Percentiles rank a stretch among this genome's conserved stretches.
These are phyloP conservation scores for Malus sieversii DNA, from an alignment of 306 rosid genomes.

Conservation along the genomic window DNA sequence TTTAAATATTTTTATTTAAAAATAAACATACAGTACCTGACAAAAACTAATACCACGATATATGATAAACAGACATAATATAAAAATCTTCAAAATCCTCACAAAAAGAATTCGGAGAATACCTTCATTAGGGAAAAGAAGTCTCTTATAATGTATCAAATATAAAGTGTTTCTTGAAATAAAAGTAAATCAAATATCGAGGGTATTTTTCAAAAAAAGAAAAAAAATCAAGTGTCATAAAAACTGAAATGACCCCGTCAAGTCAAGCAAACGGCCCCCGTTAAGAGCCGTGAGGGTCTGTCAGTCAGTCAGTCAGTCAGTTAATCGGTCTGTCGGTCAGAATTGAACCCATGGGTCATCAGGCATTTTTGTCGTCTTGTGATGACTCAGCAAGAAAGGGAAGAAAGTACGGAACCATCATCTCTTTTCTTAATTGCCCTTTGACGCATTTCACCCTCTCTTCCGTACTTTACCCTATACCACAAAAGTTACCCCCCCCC, in stretches of 20 bases:
- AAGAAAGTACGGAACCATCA: not conserved
- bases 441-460: constrained; percentile 1
- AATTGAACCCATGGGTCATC: not conserved
- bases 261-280: not conserved
- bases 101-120: rapidly evolving
- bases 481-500: not conserved
- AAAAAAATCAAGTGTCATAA: not conserved
- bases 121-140: too few species aligned
- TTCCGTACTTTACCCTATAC: not conserved
- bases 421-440: not conserved
- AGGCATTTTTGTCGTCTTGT: not conserved
- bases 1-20: too few species aligned
- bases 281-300: not conserved
- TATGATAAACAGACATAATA: rapidly evolving
- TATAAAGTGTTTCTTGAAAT: too few species aligned
- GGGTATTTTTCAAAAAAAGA: too few species aligned
- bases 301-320: too few species aligned
- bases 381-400: constrained; percentile 4
- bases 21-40: too few species aligned
- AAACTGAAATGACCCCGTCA: not conserved
- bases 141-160: too few species aligned
- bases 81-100: rapidly evolving
- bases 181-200: too few species aligned
- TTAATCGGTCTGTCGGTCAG: not conserved
- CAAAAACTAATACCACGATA: rapidly evolving